Evolutionary conservation across 805 yeast genomes (phyloP), one percentile per base, ranked within the genome.

Genomic region (Pichia insulana): DNA sequence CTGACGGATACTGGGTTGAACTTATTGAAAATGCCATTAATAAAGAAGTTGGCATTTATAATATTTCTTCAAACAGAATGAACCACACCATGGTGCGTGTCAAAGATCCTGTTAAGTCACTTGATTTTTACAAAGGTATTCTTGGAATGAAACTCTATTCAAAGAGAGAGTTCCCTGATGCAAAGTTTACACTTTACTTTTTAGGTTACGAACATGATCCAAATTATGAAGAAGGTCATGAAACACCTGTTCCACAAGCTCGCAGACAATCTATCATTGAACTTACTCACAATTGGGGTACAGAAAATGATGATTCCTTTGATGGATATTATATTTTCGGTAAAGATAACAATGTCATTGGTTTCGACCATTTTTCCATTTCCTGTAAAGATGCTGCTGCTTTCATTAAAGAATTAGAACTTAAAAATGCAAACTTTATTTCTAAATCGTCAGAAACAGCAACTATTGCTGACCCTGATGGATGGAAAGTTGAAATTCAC

Each of bases 1-100:
- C 97, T 7, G 90, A 90, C 64, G 92, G 92, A 54, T 92, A 92
- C 67, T 90, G 98, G 98, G 75, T 90, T 55, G 98, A 90, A 69
- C 66, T 90, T 56, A 75, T 90, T 51, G 78, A 78, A 55, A 80
- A 74, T 52, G 69, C 65, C 16, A 50, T 67, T 31, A 59, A 62
- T 46, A 71, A 73, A 54, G 47, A 51, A 11, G 73, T 67, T 19
- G 67, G 54, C 25, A 58, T 51, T 22, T 63, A 79, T 17, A 67
- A 69, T 45, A 39, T 48, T 2, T 40, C 61, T 7, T 62, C 70
- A 15, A 71, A 73, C 57, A 68, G 72, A 48, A 74, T 90, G 63
- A 89, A 90, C 66, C 97, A 90, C 64, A 67, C 92, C 6, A 90
- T 92, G 98, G 74, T 90, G 51, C 78, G 98, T 55, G 83, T 92